Evolutionary conservation across 139 green algal genomes (phyloP), one percentile per base, ranked within the genome.

Genomic region (Ulvella scutata): DNA sequence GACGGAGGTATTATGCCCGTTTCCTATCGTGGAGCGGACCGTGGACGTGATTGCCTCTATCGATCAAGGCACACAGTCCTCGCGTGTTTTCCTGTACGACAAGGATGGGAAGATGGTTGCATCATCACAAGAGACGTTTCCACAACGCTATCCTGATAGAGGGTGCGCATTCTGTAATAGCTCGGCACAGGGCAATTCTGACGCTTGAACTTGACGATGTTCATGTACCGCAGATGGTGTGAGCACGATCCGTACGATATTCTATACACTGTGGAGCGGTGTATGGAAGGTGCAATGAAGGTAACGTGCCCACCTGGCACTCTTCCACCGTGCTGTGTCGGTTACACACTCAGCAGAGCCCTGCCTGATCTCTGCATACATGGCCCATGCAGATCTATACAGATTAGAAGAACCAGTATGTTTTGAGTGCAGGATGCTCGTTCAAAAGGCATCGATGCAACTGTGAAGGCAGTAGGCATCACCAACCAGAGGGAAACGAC

Each of bases 401-500:
- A 43, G 21, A 74, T 28, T 26, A 38, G 75, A 44, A 73, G 31
- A 37, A 4, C 9, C 31, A 74, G 20, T 35, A 26, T 20, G 17
- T 43, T 21, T 21, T 44, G 36, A 31, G 31, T 67, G 9, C 51
- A 67, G 51, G 51, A 67, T 67, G 51, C 51, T 26, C 31, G 20
- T 29, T 7, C 6, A 6, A 67, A 85, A 75, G 74, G 43, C 20
- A 85, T 83, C 4, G 10, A 75, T 37, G 43, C 59, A 4, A 37
- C 43, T n/a, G 9, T 81, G 21, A 59, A 79, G 33, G 83, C 81
- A 0, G 40, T 96, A 1, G 91, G 94, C 37, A 93, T 99, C 72
- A 96, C 94, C 4, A 99, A 98, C 79, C 94, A 99, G 84, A 82
- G 94, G 2, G 93, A 96, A 77, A 96, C 89, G 2, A 96, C 89